These are phyloP conservation scores for Hydnum rufescens DNA, from an alignment of 768 basidiomycete genomes.

Conservation along the genomic window DNA sequence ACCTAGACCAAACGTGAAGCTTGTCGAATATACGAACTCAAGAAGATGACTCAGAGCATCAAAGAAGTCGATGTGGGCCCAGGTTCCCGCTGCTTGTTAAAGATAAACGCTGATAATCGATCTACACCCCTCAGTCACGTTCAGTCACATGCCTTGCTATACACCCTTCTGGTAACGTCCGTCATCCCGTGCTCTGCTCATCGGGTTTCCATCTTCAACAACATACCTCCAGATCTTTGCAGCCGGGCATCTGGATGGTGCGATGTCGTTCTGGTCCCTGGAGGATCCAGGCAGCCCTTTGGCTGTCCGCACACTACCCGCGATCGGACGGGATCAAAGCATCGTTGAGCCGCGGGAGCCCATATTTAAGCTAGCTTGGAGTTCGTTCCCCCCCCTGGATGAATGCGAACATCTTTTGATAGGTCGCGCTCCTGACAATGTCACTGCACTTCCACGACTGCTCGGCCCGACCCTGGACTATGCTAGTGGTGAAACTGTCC, in stretches of 20 bases:
- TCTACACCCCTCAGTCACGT: neutral
- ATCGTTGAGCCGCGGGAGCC: conserved; percentile 35
- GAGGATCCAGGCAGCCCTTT: conserved; percentile 62
- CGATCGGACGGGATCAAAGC: conserved; percentile 22
- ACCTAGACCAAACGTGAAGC: neutral
- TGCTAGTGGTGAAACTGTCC: conserved; percentile 47
- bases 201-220: neutral
- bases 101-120: neutral
- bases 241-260: conserved; percentile 66
- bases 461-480: conserved; percentile 18
- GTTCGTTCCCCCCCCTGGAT: conserved; percentile 43
- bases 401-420: conserved; percentile 16
- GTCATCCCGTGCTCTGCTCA: neutral
- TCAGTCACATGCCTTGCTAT: conserved; percentile 51
- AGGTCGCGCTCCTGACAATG: neutral
- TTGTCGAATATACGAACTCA: neutral
- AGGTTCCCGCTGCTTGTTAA: neutral
- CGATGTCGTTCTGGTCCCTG: conserved; percentile 63
- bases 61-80: neutral
- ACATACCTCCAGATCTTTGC: conserved; percentile 39
- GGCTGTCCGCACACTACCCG: conserved; percentile 37
- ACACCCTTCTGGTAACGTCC: conserved; percentile 40
- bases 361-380: conserved; percentile 77
- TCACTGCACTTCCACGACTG: conserved; percentile 7
- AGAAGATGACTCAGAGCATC: neutral